phyloP scores from a whole-genome alignment of 2,329 filamentous ascomycete genomes.

The Eutypella sp. region DNA sequence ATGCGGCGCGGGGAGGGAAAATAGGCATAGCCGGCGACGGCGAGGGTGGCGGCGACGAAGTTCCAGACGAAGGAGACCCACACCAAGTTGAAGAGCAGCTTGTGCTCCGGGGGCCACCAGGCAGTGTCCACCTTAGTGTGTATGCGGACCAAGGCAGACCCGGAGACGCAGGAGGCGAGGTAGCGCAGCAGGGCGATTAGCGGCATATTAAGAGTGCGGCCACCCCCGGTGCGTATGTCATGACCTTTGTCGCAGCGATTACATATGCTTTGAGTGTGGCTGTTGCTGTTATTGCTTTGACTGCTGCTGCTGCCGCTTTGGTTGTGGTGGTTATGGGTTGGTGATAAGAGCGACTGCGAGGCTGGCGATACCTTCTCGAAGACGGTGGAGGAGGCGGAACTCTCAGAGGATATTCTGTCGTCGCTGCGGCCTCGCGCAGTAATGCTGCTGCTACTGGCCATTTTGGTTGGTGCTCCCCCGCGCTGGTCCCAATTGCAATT shows the following conservation, averaged over 20 bases:
- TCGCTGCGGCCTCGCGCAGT: conserved; percentile 5
- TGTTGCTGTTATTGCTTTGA: not conserved
- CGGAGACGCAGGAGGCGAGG: conserved; percentile 16
- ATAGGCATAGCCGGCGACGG: conserved; percentile 19
- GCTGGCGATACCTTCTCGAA: conserved; percentile 6
- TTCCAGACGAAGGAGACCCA: conserved; percentile 22
- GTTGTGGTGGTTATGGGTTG: too few species aligned
- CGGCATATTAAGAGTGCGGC: conserved; percentile 17
- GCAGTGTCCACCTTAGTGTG: conserved; percentile 20
- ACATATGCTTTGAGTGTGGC: conserved; percentile 1
- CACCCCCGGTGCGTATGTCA: conserved; percentile 3
- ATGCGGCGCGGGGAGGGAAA: conserved; percentile 21
- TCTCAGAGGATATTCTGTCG: conserved; percentile 11
- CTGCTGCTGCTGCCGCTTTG: conserved; percentile 1
- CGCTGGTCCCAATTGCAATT: too few species aligned
- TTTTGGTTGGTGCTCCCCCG: not conserved
- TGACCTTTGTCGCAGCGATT: conserved; percentile 5
- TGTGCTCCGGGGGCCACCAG: conserved; percentile 23
- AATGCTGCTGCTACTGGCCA: not conserved
- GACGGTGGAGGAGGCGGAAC: conserved; percentile 7
- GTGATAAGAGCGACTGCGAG: too few species aligned
- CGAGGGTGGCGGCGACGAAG: conserved; percentile 13
- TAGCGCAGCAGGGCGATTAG: conserved; percentile 20
- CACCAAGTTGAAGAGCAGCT: conserved; percentile 20
- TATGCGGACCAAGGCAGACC: conserved; percentile 20